A percentile compares a stretch with the other conserved stretches of the same genome.
Conservation (phyloP, 78 protist genomes). For the Isochrysis galbana region DNA sequence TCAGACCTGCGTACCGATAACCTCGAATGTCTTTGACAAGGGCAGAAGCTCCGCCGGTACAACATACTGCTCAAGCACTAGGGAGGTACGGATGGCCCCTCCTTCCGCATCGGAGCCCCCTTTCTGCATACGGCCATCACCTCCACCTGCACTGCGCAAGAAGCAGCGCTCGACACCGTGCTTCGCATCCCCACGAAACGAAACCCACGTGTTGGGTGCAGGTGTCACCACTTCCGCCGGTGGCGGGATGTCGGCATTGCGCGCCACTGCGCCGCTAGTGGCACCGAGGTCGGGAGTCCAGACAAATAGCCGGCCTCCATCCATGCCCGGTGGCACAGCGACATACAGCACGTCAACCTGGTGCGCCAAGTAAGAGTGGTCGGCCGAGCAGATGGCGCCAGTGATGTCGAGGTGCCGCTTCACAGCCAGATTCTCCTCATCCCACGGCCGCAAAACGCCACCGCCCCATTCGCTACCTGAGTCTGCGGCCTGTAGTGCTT, state of each 20-base stretch:
- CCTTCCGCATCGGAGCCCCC: too few relatives aligned
- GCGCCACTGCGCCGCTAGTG: background rate
- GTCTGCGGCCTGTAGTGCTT: background rate
- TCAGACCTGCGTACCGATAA: too few relatives aligned
- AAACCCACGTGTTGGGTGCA: background rate
- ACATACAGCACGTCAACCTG: background rate
- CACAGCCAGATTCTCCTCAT: background rate
- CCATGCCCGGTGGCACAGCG: background rate
- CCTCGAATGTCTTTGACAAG: background rate
- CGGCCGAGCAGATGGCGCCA: background rate
- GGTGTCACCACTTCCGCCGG: background rate
- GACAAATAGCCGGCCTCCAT: background rate
- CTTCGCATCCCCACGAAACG: background rate
- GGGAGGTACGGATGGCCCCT: background rate
- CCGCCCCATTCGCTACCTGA: background rate
- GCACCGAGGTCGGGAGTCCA: background rate
- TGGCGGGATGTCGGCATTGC: background rate
- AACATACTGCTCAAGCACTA: background rate
- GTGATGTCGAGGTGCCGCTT: background rate
- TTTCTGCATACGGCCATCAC: too few relatives aligned
- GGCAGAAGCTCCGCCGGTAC: background rate
- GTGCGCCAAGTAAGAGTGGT: background rate
- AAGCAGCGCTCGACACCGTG: background rate
- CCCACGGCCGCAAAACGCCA: too few relatives aligned
- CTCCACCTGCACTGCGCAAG: background rate